These are phyloP conservation scores for Volvox carteri DNA, from an alignment of 163 green algal genomes.

Conservation along the genomic window DNA sequence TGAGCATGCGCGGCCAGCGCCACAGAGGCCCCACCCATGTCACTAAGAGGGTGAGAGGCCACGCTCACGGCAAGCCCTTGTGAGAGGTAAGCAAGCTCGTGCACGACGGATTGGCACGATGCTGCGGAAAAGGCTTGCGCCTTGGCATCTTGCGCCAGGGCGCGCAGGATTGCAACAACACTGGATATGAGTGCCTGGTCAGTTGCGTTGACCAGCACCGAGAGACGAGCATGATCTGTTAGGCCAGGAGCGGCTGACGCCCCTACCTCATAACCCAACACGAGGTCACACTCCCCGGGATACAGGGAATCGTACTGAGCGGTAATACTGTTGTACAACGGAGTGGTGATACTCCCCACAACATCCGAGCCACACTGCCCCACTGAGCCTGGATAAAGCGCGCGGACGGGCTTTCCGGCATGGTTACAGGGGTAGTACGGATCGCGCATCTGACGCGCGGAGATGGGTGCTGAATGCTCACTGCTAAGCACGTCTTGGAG, in stretches of 20 bases:
- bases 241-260: background rate
- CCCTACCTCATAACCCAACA: background rate
- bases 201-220: too few relatives aligned
- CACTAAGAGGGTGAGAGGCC: background rate
- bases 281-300: background rate
- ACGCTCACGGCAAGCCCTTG: too few relatives aligned
- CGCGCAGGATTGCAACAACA: too few relatives aligned
- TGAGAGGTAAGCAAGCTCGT: too few relatives aligned
- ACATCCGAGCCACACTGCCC: background rate
- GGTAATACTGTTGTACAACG: background rate
- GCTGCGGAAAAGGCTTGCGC: too few relatives aligned
- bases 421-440: constrained; percentile 5
- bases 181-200: too few relatives aligned
- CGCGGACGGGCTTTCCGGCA: background rate
- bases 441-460: background rate
- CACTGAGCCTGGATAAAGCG: background rate
- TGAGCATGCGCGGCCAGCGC: too few relatives aligned
- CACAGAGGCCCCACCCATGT: background rate
- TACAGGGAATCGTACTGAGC: background rate
- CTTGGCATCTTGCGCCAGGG: too few relatives aligned
- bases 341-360: background rate
- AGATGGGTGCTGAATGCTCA: background rate
- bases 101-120: too few relatives aligned
- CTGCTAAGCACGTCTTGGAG: background rate
- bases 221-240: background rate